Conservation (phyloP, 2,329 filamentous ascomycete species). For the Fragosphaeria purpurea region DNA sequence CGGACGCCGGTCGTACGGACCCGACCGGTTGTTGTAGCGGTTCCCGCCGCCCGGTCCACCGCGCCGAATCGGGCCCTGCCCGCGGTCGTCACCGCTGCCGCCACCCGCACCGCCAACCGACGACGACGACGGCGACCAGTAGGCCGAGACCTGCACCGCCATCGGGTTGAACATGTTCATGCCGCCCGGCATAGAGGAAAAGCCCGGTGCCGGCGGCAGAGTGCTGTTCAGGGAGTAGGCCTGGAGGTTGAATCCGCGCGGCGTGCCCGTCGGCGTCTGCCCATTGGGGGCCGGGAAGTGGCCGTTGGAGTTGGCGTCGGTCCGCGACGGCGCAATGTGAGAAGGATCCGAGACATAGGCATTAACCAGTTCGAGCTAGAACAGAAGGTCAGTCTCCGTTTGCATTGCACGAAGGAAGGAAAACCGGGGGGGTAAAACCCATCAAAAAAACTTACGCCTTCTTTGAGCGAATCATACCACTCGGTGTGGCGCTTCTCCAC, state of each 20-base stretch:
- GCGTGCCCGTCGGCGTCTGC: constrained; percentile 71
- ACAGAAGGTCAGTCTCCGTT: neutral
- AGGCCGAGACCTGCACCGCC: constrained; percentile 31
- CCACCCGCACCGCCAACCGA: constrained; percentile 52
- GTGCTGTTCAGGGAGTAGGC: constrained; percentile 51
- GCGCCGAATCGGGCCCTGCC: constrained; percentile 57
- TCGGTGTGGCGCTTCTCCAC: constrained; percentile 91
- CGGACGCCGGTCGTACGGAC: constrained; percentile 63
- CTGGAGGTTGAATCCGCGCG: constrained; percentile 80
- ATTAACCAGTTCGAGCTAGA: constrained; percentile 78
- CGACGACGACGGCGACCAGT: constrained; percentile 32
- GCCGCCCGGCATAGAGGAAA: constrained; percentile 28
- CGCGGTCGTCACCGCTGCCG: constrained; percentile 36
- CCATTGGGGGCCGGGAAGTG: constrained; percentile 79
- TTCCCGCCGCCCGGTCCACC: constrained; percentile 38
- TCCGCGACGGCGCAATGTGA: constrained; percentile 86
- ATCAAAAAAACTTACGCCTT: constrained; percentile 55
- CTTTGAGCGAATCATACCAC: constrained; percentile 70
- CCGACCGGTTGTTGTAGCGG: constrained; percentile 52
- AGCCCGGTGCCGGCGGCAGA: constrained; percentile 50
- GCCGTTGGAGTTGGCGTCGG: constrained; percentile 89
- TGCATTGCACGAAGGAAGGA: neutral
- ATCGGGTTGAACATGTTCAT: constrained; percentile 40
- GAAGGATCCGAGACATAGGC: constrained; percentile 89
- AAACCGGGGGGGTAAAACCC: neutral